These are phyloP conservation scores for Tricholoma sp. DNA, from an alignment of 768 basidiomycete species.

Conservation along the genomic window DNA sequence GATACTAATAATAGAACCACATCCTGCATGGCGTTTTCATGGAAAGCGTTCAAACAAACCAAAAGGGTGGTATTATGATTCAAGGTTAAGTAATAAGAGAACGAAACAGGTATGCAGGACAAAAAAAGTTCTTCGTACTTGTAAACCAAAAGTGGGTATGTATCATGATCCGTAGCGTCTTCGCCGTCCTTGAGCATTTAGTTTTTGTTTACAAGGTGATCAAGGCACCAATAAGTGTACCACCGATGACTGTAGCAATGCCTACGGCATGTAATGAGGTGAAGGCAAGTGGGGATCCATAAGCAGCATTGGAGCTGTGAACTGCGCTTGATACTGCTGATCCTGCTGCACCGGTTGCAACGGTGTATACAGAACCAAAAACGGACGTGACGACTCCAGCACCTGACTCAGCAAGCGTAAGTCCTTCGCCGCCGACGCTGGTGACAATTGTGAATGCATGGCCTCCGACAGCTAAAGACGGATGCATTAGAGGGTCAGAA, in stretches of 20 bases:
- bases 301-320: conserved; percentile 19
- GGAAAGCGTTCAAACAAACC: too few relatives aligned
- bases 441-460: conserved; percentile 50
- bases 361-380: conserved; percentile 50
- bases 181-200: neutral
- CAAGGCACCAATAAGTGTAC: conserved; percentile 36
- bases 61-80: neutral
- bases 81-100: neutral
- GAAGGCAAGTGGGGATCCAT: conserved; percentile 18
- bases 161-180: conserved; percentile 2
- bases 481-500: conserved; percentile 17
- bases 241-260: conserved; percentile 31
- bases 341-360: conserved; percentile 36
- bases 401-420: conserved; percentile 50
- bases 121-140: too few relatives aligned
- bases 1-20: too few relatives aligned
- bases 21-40: too few relatives aligned
- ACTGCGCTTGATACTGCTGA: conserved; percentile 16
- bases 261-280: conserved; percentile 28
- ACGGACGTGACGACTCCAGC: conserved; percentile 42
- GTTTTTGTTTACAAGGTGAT: conserved; percentile 26
- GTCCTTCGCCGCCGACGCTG: conserved; percentile 50
- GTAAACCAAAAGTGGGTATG: neutral
- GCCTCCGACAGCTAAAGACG: conserved; percentile 46
- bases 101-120: too few relatives aligned